Percentiles rank a stretch among this genome's conserved stretches.
Evolutionary conservation across 257 asterid genomes (phyloP).

Genomic region (Solanum chiquidenum): DNA sequence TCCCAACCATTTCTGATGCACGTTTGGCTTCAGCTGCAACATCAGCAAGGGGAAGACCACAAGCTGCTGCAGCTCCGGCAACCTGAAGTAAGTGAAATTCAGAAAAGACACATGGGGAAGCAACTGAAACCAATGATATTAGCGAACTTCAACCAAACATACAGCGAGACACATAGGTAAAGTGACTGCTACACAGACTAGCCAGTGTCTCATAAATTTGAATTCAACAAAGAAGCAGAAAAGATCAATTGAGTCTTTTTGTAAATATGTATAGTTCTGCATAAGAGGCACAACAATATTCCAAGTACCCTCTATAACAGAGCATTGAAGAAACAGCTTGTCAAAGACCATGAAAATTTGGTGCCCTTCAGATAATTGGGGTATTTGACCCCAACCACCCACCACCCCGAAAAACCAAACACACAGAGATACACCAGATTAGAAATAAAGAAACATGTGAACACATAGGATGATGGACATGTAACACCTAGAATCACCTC

Average conservation of each 20-base stretch:
- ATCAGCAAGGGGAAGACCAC: conserved; percentile 65
- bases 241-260: background rate
- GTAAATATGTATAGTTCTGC: background rate
- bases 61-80: conserved; percentile 97
- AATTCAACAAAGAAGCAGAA: background rate
- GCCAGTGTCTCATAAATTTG: background rate
- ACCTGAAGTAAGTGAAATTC: conserved; percentile 25
- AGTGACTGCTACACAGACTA: background rate
- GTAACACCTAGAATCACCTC: background rate
- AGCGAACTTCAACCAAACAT: background rate
- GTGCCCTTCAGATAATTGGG: background rate
- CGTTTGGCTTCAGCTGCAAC: conserved; percentile 87
- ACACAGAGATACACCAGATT: background rate
- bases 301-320: background rate
- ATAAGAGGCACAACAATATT: background rate
- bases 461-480: background rate
- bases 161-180: background rate
- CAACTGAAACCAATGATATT: background rate
- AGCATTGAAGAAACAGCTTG: background rate
- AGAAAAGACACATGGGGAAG: background rate
- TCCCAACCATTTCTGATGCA: conserved; percentile 93
- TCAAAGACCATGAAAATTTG: background rate
- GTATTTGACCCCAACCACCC: background rate
- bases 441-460: background rate
- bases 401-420: background rate